Evolutionary conservation across 176 grass and related monocot genomes (phyloP).

Genomic region (Cenchrus purpureus): DNA sequence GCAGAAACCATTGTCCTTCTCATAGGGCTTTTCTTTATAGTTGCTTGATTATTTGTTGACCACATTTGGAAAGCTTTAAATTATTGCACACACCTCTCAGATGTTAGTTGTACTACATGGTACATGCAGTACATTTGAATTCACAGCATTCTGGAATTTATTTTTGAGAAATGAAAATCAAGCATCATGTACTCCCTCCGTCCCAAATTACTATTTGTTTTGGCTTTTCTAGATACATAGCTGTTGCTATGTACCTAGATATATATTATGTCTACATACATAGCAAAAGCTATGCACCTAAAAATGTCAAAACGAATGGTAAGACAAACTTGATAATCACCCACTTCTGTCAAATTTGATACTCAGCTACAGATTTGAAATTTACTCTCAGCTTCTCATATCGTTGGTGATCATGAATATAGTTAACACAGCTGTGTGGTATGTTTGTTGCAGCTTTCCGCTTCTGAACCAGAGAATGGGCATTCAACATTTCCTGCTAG

Average conservation of each 20-base stretch:
- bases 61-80: neutral
- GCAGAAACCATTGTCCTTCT: conserved; percentile 3
- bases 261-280: too few species aligned
- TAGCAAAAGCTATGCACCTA: too few species aligned
- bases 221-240: too few species aligned
- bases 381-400: neutral
- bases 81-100: conserved; percentile 1
- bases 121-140: neutral
- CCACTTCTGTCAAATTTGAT: neutral
- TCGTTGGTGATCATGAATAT: conserved; percentile 12
- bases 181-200: neutral
- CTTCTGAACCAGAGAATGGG: conserved; percentile 67
- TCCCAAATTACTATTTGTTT: too few species aligned
- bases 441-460: conserved; percentile 67
- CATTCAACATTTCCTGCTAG: conserved; percentile 55
- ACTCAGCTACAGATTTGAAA: neutral
- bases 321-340: conserved; percentile 15
- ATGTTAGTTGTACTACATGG: neutral
- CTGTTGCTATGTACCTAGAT: too few species aligned
- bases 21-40: neutral
- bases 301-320: too few species aligned
- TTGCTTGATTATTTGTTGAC: conserved; percentile 2
- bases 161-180: neutral
- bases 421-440: conserved; percentile 40
- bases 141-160: neutral